Evolutionary conservation across 2,329 filamentous ascomycete species (phyloP).

Genomic region (Colletotrichum sp.): DNA sequence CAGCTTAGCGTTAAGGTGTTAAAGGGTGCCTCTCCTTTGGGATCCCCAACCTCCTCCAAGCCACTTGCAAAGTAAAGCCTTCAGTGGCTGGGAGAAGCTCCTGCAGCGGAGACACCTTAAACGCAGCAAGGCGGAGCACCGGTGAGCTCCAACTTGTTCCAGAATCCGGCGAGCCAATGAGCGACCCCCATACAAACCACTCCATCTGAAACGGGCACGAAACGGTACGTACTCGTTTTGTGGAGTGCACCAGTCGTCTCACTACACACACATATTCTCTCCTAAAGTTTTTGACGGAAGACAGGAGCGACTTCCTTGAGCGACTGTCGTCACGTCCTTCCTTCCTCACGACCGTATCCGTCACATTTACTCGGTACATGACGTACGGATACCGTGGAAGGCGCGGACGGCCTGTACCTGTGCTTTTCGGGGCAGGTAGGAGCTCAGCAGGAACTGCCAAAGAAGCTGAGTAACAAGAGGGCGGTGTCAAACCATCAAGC

Average conservation of each 20-base stretch:
- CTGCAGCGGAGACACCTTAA: neutral
- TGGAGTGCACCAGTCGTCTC: neutral
- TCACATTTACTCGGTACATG: neutral
- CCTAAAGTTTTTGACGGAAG: neutral
- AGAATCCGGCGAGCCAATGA: constrained; percentile 16
- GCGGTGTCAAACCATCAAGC: neutral
- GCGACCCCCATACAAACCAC: neutral
- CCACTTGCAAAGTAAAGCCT: neutral
- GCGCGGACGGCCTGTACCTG: neutral
- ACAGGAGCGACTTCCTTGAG: neutral
- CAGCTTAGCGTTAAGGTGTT: neutral
- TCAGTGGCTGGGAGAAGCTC: neutral
- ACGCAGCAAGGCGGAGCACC: constrained; percentile 1
- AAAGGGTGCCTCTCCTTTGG: neutral
- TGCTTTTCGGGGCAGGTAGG: neutral
- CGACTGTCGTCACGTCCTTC: neutral
- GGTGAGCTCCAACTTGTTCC: constrained; percentile 7
- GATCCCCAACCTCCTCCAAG: neutral
- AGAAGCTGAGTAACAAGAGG: neutral
- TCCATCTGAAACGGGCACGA: constrained; percentile 18
- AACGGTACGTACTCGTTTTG: neutral
- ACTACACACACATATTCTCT: neutral
- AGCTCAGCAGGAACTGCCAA: neutral
- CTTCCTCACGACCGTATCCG: neutral
- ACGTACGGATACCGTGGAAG: neutral